Base-by-base conservation (phyloP, 73 alveolate species). In the Paramecium octaurelia region DNA sequence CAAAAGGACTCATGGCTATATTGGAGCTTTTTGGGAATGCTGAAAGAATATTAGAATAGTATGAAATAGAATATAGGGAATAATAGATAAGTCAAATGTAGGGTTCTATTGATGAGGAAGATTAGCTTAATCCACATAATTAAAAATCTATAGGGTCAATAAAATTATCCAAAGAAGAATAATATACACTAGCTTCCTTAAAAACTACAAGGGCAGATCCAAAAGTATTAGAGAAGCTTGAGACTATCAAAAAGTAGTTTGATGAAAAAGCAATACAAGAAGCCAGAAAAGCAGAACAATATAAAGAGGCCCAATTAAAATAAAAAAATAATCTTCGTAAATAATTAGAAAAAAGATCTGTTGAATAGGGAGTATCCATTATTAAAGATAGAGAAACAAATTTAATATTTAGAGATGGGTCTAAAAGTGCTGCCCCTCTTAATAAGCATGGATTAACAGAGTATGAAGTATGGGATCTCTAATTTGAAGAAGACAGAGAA, bases 21-120 rank as follows among this genome's bases (percentile, higher is more conserved):
- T 92, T 97, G 24, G 95, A 88, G 18, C 88, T 93, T 88, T 94
- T 93, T 93, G 98, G 99, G 1, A 97, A 96, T 76, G 96, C 98
- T 1, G 96, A 95, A 27, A 60, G 86, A 11, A 60, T 94, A 3
- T 27, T 94, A 69, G 96, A 93, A 36, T 50, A 68, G 31, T 80
- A 92, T 54, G 93, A 92, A 46, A 88, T 60, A 12, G 94, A 58
- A 44, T 58, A 77, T 42, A 86, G 73, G 43, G 92, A 93, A 92
- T 44, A 89, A 87, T 85, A 89, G 24, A 88, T 58, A 27, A 89
- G 68, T 29, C 20, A 71, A 73, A 14, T 83, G 50, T 11, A 34
- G 4, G 48, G 14, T 18, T 23, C 69, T n/a, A 20, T 31, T 68
- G 86, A 87, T 23, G 93, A 73, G 14, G 93, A 87, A 23, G 88